Base-by-base conservation (phyloP, 2,329 filamentous ascomycete species). In the Arthrobotrys iridis region DNA sequence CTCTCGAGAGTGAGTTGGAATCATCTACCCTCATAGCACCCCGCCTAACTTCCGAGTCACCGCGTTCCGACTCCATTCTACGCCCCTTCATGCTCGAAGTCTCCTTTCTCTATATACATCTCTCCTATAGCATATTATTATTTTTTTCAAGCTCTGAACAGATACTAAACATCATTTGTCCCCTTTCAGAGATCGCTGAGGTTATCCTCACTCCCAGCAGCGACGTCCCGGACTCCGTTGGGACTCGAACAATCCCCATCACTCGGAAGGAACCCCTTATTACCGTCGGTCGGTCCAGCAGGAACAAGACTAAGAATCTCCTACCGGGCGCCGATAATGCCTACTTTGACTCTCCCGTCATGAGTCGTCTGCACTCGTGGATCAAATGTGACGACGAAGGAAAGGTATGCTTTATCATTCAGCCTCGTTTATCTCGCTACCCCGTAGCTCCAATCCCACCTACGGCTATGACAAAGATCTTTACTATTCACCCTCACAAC, bases 321-420 rank as follows among this genome's bases (percentile, higher is more conserved):
- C 77, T 57, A 77, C 80, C 84, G 78, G 80, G 82, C 74, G 37
- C 78, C 3, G 81, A 86, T 77, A 93, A 92, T 81, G 87, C 85
- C 13, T 91, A 85, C 85, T 90, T 92, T 71, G 87, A 91, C 77
- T 90, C 87, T 67, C 87, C 90, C 0, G 90, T 92, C 35, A 90
- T 93, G 84, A 92, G 90, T 22, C 85, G 90, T 46, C 81, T 87
- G 8, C 90, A 93, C 81, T 91, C 90, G 5, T 13, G 82, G 86
- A 60, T 77, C 84, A 37, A 80, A 79, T 1, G 77, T 78, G 68
- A 70, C 73, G 43, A 77, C 11, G 68, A 59, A 46, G 68, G 75
- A 63, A 60, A 68, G 55, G 71, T 75, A 63, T 26, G 57, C 22
- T 30, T 13, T 37, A 11, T 28, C 37, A 37, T 37, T 30, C 30